Conservation (phyloP, 306 rosid genomes). For the Dalbergia cultrata region DNA sequence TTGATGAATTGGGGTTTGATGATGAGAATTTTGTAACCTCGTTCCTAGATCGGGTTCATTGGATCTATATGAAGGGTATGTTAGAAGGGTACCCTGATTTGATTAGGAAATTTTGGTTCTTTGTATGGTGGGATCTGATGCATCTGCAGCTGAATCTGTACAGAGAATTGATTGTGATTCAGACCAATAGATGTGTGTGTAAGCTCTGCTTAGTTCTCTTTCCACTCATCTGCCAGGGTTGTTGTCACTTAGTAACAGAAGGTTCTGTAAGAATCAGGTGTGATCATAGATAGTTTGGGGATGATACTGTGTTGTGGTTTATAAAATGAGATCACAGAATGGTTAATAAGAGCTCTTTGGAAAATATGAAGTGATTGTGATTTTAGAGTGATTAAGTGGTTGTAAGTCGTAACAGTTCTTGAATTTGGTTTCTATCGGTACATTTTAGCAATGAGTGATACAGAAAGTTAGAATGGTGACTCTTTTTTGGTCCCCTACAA, state of each 20-base stretch:
- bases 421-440: constrained; percentile 1
- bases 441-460: constrained; percentile 1
- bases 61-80: not conserved
- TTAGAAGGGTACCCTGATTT: constrained; percentile 14
- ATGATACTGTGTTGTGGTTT: constrained; percentile 26
- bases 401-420: not conserved
- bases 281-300: constrained; percentile 28
- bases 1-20: constrained; percentile 18
- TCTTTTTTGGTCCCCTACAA: not conserved
- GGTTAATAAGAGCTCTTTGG: not conserved
- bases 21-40: not conserved
- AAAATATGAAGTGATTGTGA: constrained; percentile 18
- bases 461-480: not conserved
- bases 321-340: not conserved
- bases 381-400: not conserved
- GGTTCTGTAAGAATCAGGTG: not conserved
- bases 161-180: not conserved
- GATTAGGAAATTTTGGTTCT: constrained; percentile 5
- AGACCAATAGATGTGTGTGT: not conserved
- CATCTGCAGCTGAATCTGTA: not conserved
- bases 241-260: not conserved
- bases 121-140: constrained; percentile 28
- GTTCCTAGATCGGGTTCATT: constrained; percentile 35
- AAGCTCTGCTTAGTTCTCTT: not conserved
- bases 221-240: not conserved